Base-by-base conservation (phyloP, 495 filamentous ascomycete species). In the Parathielavia hyrcaniae region DNA sequence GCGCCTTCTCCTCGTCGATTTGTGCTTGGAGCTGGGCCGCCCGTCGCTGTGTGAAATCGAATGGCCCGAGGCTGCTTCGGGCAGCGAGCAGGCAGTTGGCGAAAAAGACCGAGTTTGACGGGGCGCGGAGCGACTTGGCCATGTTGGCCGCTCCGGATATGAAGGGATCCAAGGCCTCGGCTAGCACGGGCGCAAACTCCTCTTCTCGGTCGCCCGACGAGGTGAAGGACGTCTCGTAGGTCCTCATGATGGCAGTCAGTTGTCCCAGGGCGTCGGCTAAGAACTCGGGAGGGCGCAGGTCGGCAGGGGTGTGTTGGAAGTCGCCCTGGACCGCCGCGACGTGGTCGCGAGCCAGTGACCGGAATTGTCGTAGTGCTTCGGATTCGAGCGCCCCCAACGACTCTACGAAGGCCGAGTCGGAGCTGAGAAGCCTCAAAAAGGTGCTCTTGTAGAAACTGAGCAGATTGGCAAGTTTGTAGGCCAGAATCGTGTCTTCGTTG, bases 391-490 rank as follows among this genome's bases (percentile, higher is more conserved):
- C 76, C 5, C 64, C 59, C 57, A 96, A 80, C 3, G 85, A 77
- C 13, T 89, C 85, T 0, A 91, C 79, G 0, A 98, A 73, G 16
- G 77, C 77, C 0, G 90, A 88, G 12, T 85, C 77, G 5, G 79
- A 61, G 22, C 88, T 87, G 0, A 97, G 75, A 2, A 99, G 73
- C 65, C 83, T 89, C 10, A 82, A 77, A 62, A 97, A 96, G 1
- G 89, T 97, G 40, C 79, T 77, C 49, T 82, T 84, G 73, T 99
- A 99, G 73, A 97, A 99, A 48, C 81, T 80, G 35, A 97, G 79
- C 1, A 97, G 73, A 58, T 95, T 96, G 17, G 88, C 85, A 39
- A 96, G 85, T 64, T 89, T 90, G 77, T 95, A 99, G 50, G 89
- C 86, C 45, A 91, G 76, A 23, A 92, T 86, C 0, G 89, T 84